Base-by-base conservation (phyloP, 306 rosid genomes). In the Trifolium dubium region DNA sequence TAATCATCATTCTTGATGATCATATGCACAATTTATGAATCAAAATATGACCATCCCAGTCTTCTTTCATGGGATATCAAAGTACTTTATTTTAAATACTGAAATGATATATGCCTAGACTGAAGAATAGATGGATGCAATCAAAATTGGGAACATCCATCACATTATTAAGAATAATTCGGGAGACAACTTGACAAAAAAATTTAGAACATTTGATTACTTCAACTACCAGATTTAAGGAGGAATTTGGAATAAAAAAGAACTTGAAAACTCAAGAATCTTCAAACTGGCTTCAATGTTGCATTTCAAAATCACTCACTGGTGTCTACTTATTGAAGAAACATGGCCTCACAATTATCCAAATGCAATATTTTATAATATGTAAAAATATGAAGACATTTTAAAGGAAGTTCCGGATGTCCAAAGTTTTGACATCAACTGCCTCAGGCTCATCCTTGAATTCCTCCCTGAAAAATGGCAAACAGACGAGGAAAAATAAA, bases 391-490 rank as follows among this genome's bases (percentile, higher is more conserved):
- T 66, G 19, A 15, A 49, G 64, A 58, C 39, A 41, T 55, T 77
- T 85, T 40, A 92, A 47, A 94, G 82, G 84, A 91, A 91, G 92
- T 91, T 94, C 79, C 97, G 81, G 69, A 91, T 84, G 76, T 94
- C 98, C 90, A 94, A 82, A 46, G 96, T 80, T 87, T 91, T 94
- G 35, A 77, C 81, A 19, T 85, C 89, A 39, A 76, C 87, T 70
- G 73, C 74, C 62, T 56, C 77, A 35, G 71, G 65, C 79, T 94
- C 98, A 69, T 88, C 95, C 87, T 94, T 94, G 83, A 94, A 94
- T 77, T 94, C 98, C 87, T 94, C 98, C 86, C 98, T 94, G 90
- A 76, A 79, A 88, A 79, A 88, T 74, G 35, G 40, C 72, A 74
- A 76, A 64, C 53, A 53, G 17, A 67, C 28, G 39, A 75, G 34